Evolutionary conservation across 1,284 basidiomycete genomes (phyloP), one percentile per base, ranked within the genome.

Genomic region (Trichosporon ovoides): DNA sequence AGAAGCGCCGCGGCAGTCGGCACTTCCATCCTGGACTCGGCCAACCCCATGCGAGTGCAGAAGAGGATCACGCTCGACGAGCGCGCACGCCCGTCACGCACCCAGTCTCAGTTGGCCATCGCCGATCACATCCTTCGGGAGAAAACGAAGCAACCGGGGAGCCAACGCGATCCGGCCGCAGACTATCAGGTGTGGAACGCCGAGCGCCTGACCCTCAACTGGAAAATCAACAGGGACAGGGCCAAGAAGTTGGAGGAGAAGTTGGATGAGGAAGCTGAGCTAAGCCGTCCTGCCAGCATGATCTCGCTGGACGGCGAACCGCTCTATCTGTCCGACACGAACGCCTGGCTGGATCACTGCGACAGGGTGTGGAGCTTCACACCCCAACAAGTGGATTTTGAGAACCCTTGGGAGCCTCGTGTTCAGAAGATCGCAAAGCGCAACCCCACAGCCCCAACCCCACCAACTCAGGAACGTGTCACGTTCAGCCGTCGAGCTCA

Each of bases 11-110:
- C 43, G 10, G 43, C 43, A 14, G n/a, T 48, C 6, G 43, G 43
- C 24, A n/a, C 43, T n/a, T 22, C 43, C 7, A 16, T 48, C 11
- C 43, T 48, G 3, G 43, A 48, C 43, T n/a, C 43, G 7, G 43
- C 43, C 13, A 10, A 48, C 43, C 43, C 43, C 3, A 9, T 31
- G 3, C 43, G 43, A 22, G 28, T 48, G 9, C 43, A 48, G 43
- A 48, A 48, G 43, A 28, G 43, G 7, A 48, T 48, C 43, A 48
- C 43, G 5, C 43, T 48, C 18, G 43, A 48, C 24, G 43, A 48
- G 13, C 7, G 14, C n/a, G 13, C 22, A 4, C 43, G 43, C 16
- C 43, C 43, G 2, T 16, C 43, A 13, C 43, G 43, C 43, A n/a
- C 43, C 43, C 43, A 48, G 24, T 48, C 43, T 7, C 43, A 48